Base-by-base conservation (phyloP, 1,284 basidiomycete species). In the Boletus hoseneyae region DNA sequence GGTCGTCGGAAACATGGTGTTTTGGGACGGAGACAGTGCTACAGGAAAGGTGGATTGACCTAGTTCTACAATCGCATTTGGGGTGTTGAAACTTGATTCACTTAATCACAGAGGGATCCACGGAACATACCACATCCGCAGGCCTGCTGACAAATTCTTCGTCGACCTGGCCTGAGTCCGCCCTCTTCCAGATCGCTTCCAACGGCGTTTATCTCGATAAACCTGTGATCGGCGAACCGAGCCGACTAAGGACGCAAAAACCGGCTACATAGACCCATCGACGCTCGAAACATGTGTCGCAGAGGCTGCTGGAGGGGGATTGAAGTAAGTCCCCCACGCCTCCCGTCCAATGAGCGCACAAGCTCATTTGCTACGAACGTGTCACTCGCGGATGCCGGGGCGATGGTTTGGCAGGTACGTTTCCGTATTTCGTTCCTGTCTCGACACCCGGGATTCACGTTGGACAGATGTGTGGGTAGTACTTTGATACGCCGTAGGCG, bases 221-320 rank as follows among this genome's bases (percentile, higher is more conserved):
- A 61, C 59, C 80, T 44, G 73, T 80, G 46, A 82, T 87, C 48
- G 84, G 84, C 1, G 87, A 87, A 65, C 85, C 83, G 3, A 82
- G 71, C 71, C 65, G 3, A 37, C 69, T 1, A 60, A 68, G 13
- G 82, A 83, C 54, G 82, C 83, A 1, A 74, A 48, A 53, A 83
- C 74, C 51, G 85, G 85, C 3, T 84, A 73, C 60, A 80, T 87
- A 39, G 66, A 64, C 16, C 70, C 83, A 4, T 59, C 70, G 1
- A 78, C 75, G 2, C 70, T 86, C 27, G 78, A 82, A 1, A 60
- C 62, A 1, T 87, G 83, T 57, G 64, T 87, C 30, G 57, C 70
- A 10, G 65, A 78, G 53, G 85, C 82, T 2, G 75, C 79, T 60
- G 61, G 55, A 5, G 53, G 72, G 47, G 82, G 80, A n/a, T 29